Conservation (phyloP, 2,329 filamentous ascomycete genomes). For the Aspergillus novoparasiticus region DNA sequence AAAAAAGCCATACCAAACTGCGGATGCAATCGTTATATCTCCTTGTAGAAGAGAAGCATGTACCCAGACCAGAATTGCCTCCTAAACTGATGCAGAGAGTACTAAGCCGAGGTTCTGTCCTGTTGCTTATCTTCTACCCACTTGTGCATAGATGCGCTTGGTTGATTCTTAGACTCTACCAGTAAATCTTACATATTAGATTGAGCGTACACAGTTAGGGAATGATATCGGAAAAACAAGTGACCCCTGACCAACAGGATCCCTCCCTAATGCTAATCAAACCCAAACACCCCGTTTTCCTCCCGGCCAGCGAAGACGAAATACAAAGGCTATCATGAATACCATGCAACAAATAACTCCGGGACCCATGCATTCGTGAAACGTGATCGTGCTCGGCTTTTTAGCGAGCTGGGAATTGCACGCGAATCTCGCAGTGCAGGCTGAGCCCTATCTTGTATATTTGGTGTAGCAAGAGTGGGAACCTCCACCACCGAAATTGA, state of each 20-base stretch:
- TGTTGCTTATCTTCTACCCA: not conserved
- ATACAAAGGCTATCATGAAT: constrained; percentile 26
- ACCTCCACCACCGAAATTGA: constrained; percentile 5
- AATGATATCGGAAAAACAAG: constrained; percentile 12
- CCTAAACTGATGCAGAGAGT: not conserved
- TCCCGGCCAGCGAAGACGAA: constrained; percentile 21
- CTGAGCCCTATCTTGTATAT: constrained; percentile 5
- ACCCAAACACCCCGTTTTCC: constrained; percentile 26
- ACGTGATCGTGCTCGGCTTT: constrained; percentile 28
- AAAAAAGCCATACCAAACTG: too few relatives aligned
- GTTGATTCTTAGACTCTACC: not conserved
- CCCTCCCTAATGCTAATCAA: constrained; percentile 16
- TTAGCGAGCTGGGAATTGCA: constrained; percentile 16
- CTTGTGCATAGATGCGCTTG: not conserved
- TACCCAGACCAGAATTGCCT: not conserved
- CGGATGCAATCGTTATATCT: too few relatives aligned
- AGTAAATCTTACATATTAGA: constrained; percentile 25
- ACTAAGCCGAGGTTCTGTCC: not conserved
- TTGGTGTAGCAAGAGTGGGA: constrained; percentile 2
- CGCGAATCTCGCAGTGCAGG: constrained; percentile 9
- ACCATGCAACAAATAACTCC: constrained; percentile 38
- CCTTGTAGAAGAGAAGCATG: too few relatives aligned
- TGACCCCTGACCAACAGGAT: constrained; percentile 6
- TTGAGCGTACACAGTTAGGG: constrained; percentile 17
- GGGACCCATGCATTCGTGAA: constrained; percentile 40